Evolutionary conservation across 139 green algal species (phyloP).

Genomic region (Ulvella scutata): DNA sequence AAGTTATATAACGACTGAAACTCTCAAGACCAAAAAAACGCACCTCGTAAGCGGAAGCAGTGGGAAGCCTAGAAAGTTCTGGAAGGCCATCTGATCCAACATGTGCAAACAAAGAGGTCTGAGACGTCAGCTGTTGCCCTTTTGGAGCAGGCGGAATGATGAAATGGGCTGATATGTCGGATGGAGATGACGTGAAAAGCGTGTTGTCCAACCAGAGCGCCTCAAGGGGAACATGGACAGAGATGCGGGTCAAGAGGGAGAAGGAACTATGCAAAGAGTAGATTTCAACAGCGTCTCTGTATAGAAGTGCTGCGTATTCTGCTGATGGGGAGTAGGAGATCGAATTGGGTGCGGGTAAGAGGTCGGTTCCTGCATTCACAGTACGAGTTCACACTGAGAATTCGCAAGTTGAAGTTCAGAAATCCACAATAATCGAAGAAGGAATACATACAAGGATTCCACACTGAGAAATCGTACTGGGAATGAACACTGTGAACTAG

Average conservation of each 20-base stretch:
- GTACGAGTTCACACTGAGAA: too few relatives aligned
- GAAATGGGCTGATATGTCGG: background rate
- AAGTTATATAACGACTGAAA: too few relatives aligned
- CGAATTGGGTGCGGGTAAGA: background rate
- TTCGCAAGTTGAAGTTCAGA: too few relatives aligned
- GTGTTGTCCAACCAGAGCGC: background rate
- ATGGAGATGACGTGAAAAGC: background rate
- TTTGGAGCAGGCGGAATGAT: background rate
- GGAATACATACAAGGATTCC: too few relatives aligned
- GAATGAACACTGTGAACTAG: too few relatives aligned
- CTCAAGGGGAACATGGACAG: background rate
- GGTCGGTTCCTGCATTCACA: background rate
- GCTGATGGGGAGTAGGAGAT: background rate
- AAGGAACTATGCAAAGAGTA: background rate
- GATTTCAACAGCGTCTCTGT: background rate
- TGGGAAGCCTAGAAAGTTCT: background rate
- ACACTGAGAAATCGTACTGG: too few relatives aligned
- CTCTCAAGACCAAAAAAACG: too few relatives aligned
- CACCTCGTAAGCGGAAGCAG: background rate
- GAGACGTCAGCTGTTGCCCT: background rate
- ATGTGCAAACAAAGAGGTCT: background rate
- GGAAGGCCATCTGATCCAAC: background rate
- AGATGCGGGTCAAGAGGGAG: background rate
- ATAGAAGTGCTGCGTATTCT: background rate
- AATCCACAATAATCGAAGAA: too few relatives aligned